A percentile compares a stretch with the other conserved stretches of the same genome.
Evolutionary conservation across 1,284 basidiomycete species (phyloP).

Genomic region (Stereum hirsutum): DNA sequence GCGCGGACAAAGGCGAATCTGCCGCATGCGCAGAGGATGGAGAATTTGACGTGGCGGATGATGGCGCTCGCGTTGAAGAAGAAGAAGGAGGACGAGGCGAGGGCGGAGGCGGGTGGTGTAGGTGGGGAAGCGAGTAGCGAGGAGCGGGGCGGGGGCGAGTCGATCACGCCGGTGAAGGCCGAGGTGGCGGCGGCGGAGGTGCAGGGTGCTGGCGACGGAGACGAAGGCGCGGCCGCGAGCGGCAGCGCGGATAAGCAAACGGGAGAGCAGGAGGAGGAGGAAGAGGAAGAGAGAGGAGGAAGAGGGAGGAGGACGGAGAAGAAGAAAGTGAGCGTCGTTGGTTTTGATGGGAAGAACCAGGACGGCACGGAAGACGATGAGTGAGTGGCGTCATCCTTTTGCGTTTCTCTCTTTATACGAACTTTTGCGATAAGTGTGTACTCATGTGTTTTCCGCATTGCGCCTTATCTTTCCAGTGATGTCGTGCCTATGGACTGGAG

Average conservation of each 20-base stretch:
- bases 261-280: constrained; percentile 13
- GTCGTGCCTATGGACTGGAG: constrained; percentile 84
- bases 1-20: constrained; percentile 80
- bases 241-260: not conserved
- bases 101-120: constrained; percentile 4
- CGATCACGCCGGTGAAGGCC: constrained; percentile 6
- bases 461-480: constrained; percentile 26
- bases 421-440: too few species aligned
- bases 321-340: constrained; percentile 64
- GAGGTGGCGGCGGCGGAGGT: not conserved
- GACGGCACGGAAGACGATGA: constrained; percentile 61
- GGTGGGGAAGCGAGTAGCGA: constrained; percentile 11
- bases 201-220: not conserved
- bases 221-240: not conserved
- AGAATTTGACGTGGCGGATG: constrained; percentile 97
- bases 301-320: constrained; percentile 69
- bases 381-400: constrained; percentile 56
- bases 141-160: constrained; percentile 6
- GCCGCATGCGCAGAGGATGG: constrained; percentile 92
- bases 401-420: too few species aligned
- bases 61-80: constrained; percentile 92
- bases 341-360: constrained; percentile 69
- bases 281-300: constrained; percentile 27
- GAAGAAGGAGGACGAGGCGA: constrained; percentile 66
- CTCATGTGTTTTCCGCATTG: constrained; percentile 13